These are phyloP conservation scores for Neodidymelliopsis sp. DNA, from an alignment of 2,329 filamentous ascomycete genomes.

Conservation along the genomic window DNA sequence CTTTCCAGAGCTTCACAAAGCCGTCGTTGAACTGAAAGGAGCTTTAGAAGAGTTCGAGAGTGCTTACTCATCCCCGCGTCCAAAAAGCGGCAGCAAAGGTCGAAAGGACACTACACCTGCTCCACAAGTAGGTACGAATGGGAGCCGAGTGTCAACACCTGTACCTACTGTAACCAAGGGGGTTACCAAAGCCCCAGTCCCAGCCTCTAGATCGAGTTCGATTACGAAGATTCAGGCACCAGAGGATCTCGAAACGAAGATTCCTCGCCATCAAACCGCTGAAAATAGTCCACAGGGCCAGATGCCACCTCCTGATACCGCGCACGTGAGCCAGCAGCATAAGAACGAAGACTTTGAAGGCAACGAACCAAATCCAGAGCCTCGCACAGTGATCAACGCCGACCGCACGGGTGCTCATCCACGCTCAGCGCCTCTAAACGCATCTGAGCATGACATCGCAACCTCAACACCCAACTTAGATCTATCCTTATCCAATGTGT, in stretches of 20 bases:
- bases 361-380: background rate
- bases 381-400: background rate
- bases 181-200: background rate
- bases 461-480: background rate
- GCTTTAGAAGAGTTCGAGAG: constrained; percentile 39
- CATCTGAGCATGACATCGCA: background rate
- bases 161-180: background rate
- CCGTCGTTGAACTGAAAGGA: constrained; percentile 34
- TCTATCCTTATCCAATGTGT: background rate
- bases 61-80: constrained; percentile 6
- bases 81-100: constrained; percentile 3
- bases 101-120: constrained; percentile 3
- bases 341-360: background rate
- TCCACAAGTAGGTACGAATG: background rate
- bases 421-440: background rate
- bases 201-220: background rate
- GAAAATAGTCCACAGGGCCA: background rate
- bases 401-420: background rate
- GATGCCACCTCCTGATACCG: constrained; percentile 1
- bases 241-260: background rate
- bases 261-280: background rate
- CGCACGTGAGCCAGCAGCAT: background rate
- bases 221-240: background rate
- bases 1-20: constrained; percentile 34
- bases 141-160: background rate